Base-by-base conservation (phyloP, 2,329 filamentous ascomycete species). In the Fusarium goolgardi region DNA sequence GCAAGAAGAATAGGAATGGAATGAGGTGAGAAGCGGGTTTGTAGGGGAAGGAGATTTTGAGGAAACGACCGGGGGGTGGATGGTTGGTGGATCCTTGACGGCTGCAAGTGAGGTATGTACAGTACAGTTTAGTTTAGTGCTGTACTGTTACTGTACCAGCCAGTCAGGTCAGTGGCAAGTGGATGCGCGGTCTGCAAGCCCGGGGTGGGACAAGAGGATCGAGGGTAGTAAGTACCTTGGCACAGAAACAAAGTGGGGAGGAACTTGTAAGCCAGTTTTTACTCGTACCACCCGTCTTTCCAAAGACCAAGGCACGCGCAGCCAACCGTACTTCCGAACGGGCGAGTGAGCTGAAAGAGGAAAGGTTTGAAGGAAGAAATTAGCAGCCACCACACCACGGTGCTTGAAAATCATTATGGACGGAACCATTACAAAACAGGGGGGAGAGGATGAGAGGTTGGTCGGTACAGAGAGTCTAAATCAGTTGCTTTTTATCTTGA, bases 41-140 rank as follows among this genome's bases (percentile, higher is more conserved):
- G 47, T 37, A 67, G 43, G 62, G 60, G 66, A 69, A 69, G 67
- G 67, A 70, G 67, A 70, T 70, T 70, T 69, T 52, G 65, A 69
- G 65, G 65, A 46, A 44, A 60, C 59, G 59, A 60, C 67, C 29
- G 44, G 67, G 63, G 66, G 63, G 63, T 59, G 59, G 59, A 34
- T 31, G 25, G 12, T 5, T 20, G 6, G 47, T 37, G 35, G 35
- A 37, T 37, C 35, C 12, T 37, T 37, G 35, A 34, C 32, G 32
- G 35, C 35, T 39, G n/a, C n/a, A 25, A 23, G 45, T 49, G 16
- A 49, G 45, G 45, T n/a, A n/a, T n/a, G n/a, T n/a, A n/a, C n/a
- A n/a, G n/a, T 49, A 49, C 46, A n/a, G 31, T 23, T 35, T 8
- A 49, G 31, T 49, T 11, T n/a, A 21, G 29, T 34, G 20, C 44